Evolutionary conservation across 106 monocot species (phyloP).

Genomic region (Apostasia ramifera): DNA sequence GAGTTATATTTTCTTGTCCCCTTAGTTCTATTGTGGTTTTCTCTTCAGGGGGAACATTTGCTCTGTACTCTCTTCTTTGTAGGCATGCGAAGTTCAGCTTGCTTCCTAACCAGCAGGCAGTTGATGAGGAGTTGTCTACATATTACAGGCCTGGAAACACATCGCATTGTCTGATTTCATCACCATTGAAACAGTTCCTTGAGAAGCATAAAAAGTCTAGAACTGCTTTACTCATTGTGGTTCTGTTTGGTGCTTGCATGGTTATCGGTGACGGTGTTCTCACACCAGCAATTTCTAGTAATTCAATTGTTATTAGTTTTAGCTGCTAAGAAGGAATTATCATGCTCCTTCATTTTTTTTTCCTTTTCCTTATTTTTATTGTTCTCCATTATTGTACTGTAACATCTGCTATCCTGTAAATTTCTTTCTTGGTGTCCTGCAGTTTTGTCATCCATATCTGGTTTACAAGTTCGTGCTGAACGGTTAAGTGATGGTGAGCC

Average conservation of each 20-base stretch:
- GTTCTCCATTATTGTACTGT: neutral
- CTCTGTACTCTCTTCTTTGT: conserved; percentile 84
- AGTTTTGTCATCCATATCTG: conserved; percentile 79
- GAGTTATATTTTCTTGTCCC: neutral
- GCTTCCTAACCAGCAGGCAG: conserved; percentile 90
- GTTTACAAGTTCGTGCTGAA: conserved; percentile 51
- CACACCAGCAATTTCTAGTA: conserved; percentile 91
- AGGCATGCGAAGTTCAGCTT: conserved; percentile 88
- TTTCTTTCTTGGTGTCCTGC: conserved; percentile 22
- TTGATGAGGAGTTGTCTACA: conserved; percentile 86
- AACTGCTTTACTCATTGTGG: conserved; percentile 59
- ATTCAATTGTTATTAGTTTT: neutral
- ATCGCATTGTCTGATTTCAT: conserved; percentile 18
- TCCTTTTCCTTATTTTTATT: neutral
- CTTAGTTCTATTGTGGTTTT: conserved; percentile 4
- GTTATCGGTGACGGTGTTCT: conserved; percentile 85
- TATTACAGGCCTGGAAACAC: conserved; percentile 52
- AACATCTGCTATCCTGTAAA: neutral
- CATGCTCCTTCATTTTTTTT: neutral
- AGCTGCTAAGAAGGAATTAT: neutral
- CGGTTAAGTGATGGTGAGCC: conserved; percentile 38
- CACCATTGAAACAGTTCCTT: conserved; percentile 57
- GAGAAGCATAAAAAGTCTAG: conserved; percentile 77
- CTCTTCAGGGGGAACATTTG: conserved; percentile 75
- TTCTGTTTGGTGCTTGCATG: conserved; percentile 86